Conservation (phyloP, 2,329 filamentous ascomycete genomes). For the Phyllosticta paracitricarpa region DNA sequence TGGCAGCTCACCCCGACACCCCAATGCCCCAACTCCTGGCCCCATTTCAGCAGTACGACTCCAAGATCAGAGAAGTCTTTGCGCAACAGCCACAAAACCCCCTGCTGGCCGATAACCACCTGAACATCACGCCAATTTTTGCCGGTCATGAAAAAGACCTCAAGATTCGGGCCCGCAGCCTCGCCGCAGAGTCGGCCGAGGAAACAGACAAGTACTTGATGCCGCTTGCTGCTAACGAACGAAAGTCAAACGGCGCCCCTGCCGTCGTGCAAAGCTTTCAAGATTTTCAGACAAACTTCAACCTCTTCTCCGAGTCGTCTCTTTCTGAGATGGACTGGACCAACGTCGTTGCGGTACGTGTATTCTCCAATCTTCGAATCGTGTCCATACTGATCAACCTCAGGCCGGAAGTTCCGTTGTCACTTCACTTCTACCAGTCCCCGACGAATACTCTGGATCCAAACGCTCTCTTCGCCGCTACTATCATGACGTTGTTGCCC, state of each 20-base stretch:
- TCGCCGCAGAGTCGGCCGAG: constrained; percentile 46
- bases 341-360: constrained; percentile 56
- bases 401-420: constrained; percentile 67
- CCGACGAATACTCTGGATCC: constrained; percentile 38
- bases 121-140: constrained; percentile 61
- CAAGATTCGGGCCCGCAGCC: constrained; percentile 52
- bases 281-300: constrained; percentile 71
- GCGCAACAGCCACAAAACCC: constrained; percentile 57
- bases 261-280: constrained; percentile 58
- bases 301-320: constrained; percentile 70
- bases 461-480: constrained; percentile 43
- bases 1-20: constrained; percentile 44
- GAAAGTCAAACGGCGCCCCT: constrained; percentile 51
- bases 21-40: constrained; percentile 49
- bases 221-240: constrained; percentile 51
- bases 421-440: constrained; percentile 60
- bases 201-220: constrained; percentile 61
- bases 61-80: constrained; percentile 55
- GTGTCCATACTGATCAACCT: background rate
- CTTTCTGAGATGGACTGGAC: constrained; percentile 69
- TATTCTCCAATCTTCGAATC: background rate
- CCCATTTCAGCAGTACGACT: constrained; percentile 60
- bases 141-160: constrained; percentile 43
- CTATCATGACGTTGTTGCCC: constrained; percentile 72
- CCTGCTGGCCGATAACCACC: constrained; percentile 43